Conservation (phyloP, 1,284 basidiomycete genomes). For the Athelia sp. region DNA sequence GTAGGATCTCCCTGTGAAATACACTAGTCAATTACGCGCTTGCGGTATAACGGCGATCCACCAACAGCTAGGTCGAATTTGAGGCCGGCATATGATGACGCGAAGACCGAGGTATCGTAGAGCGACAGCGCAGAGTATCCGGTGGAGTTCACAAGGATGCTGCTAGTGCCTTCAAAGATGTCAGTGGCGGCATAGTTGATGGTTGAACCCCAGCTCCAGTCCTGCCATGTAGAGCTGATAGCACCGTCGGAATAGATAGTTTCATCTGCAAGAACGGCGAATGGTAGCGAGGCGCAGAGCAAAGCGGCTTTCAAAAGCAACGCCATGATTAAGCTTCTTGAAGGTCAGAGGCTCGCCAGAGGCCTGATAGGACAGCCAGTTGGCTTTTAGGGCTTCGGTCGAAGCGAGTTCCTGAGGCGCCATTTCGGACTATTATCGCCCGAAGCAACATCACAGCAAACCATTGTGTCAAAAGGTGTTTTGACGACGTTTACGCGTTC, state of each 20-base stretch:
- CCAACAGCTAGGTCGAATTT: slow-evolving; percentile 40
- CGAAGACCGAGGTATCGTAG: slow-evolving; percentile 32
- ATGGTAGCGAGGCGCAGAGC: too few relatives aligned
- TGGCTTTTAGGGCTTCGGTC: too few relatives aligned
- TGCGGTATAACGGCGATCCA: neutral
- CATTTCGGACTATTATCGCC: too few relatives aligned
- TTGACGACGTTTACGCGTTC: too few relatives aligned
- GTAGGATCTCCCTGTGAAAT: slow-evolving; percentile 31
- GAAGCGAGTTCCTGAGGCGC: too few relatives aligned
- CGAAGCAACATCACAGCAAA: too few relatives aligned
- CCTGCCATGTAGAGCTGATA: slow-evolving; percentile 40
- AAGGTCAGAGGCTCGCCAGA: too few relatives aligned
- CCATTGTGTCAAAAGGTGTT: too few relatives aligned
- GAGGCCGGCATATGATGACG: slow-evolving; percentile 33
- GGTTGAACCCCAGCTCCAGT: slow-evolving; percentile 45
- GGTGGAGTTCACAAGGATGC: slow-evolving; percentile 35
- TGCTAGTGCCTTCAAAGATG: slow-evolving; percentile 31
- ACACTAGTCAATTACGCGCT: neutral
- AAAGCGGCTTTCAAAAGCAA: too few relatives aligned
- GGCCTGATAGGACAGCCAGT: too few relatives aligned
- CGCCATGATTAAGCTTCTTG: too few relatives aligned
- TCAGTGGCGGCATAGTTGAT: slow-evolving; percentile 42
- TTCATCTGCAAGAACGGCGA: too few relatives aligned
- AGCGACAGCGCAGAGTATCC: slow-evolving; percentile 40
- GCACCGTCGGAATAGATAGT: slow-evolving; percentile 29